A percentile compares a stretch with the other conserved stretches of the same genome.
phyloP scores from a whole-genome alignment of 371 early-diverging fungal genomes.

The Blakeslea trispora region DNA sequence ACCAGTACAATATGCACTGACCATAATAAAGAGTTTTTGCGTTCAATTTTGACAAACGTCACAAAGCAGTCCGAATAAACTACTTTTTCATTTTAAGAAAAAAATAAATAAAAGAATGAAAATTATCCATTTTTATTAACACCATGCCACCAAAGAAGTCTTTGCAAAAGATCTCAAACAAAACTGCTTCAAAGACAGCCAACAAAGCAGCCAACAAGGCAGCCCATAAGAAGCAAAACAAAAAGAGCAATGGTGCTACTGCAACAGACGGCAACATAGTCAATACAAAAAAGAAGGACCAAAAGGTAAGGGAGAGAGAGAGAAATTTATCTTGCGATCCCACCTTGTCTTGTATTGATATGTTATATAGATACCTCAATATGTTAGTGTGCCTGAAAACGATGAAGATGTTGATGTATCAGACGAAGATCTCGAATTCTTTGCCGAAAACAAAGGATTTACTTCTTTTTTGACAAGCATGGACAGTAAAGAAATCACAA shows the following conservation, averaged over 20 bases:
- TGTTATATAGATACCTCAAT: conserved; percentile 16
- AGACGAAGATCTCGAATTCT: conserved; percentile 68
- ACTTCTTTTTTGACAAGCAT: conserved; percentile 49
- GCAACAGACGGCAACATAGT: not conserved
- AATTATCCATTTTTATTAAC: not conserved
- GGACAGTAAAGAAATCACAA: conserved; percentile 44
- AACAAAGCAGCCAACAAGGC: not conserved
- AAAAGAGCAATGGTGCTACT: not conserved
- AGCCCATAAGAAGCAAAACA: not conserved
- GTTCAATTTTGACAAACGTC: no score
- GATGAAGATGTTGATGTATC: conserved; percentile 51
- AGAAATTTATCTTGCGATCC: not conserved
- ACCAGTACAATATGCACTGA: no score
- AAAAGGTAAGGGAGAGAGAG: conserved; percentile 10
- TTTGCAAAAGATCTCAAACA: not conserved
- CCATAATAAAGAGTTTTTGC: no score
- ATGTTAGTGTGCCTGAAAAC: conserved; percentile 28
- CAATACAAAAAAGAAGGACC: not conserved
- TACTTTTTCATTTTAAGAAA: not conserved
- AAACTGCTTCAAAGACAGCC: not conserved
- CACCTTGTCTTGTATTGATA: not conserved
- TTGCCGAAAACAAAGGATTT: conserved; percentile 39
- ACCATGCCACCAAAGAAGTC: conserved; percentile 1
- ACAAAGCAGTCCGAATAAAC: no score
- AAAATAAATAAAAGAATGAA: conserved; percentile 2